Conservation (phyloP, 2,329 filamentous ascomycete genomes). For the Graphilbum ipis-grandicollis region DNA sequence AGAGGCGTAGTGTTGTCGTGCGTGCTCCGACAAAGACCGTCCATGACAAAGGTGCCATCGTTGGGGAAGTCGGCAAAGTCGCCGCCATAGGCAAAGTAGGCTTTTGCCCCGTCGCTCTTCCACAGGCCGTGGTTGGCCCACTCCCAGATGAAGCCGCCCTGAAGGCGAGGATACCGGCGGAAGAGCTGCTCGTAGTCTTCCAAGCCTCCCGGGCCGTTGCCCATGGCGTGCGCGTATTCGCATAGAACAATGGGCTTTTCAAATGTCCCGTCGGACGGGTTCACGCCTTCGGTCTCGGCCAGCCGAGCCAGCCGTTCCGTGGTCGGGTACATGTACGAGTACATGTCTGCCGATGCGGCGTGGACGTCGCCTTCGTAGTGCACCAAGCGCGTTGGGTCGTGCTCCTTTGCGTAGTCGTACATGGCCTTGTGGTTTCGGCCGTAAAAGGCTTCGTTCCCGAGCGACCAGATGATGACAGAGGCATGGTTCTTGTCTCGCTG, state of each 20-base stretch:
- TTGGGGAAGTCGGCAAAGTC: constrained; percentile 45
- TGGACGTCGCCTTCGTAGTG: constrained; percentile 51
- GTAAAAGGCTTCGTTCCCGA: constrained; percentile 60
- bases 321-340: constrained; percentile 48
- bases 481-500: constrained; percentile 55
- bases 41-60: constrained; percentile 45
- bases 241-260: constrained; percentile 42
- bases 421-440: constrained; percentile 51
- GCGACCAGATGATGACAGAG: constrained; percentile 54
- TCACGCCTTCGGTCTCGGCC: constrained; percentile 22
- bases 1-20: constrained; percentile 28
- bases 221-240: constrained; percentile 50
- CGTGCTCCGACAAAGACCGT: constrained; percentile 34
- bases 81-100: constrained; percentile 42
- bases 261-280: constrained; percentile 21
- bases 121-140: constrained; percentile 45
- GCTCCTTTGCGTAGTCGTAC: constrained; percentile 40
- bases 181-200: constrained; percentile 52
- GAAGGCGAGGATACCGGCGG: constrained; percentile 38
- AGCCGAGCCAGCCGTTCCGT: constrained; percentile 32
- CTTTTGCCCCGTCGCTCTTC: constrained; percentile 23
- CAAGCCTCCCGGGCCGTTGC: constrained; percentile 53
- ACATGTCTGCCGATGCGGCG: constrained; percentile 46
- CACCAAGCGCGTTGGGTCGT: constrained; percentile 40
- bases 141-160: constrained; percentile 52